These are phyloP conservation scores for Pyronema domesticum DNA, from an alignment of 495 filamentous ascomycete species.

Conservation along the genomic window DNA sequence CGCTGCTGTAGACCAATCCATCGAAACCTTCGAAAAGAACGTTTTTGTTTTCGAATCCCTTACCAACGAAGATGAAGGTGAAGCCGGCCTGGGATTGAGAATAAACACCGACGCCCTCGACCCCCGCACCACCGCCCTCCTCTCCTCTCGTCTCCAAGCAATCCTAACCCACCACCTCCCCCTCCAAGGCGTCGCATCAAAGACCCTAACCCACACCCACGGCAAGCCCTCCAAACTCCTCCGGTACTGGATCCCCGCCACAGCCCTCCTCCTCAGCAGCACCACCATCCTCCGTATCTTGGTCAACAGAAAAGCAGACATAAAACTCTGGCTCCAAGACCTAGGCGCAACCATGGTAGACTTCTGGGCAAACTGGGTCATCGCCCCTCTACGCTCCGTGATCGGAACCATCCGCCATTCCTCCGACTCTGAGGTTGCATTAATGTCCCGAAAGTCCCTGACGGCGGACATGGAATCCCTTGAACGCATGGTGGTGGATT, in stretches of 20 bases:
- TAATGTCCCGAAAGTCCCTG: slow-evolving; percentile 83
- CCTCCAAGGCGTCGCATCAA: slow-evolving; percentile 36
- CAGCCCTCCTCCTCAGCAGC: slow-evolving; percentile 50
- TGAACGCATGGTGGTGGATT: slow-evolving; percentile 95
- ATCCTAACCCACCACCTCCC: slow-evolving; percentile 46
- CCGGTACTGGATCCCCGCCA: slow-evolving; percentile 72
- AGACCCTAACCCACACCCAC: slow-evolving; percentile 34
- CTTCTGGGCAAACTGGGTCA: slow-evolving; percentile 91
- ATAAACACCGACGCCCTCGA: background rate
- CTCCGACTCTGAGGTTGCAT: slow-evolving; percentile 72
- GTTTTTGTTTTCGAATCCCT: slow-evolving; percentile 37
- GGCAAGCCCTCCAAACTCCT: slow-evolving; percentile 60
- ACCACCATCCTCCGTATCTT: slow-evolving; percentile 64
- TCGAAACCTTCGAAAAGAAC: slow-evolving; percentile 53
- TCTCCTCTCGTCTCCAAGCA: slow-evolving; percentile 48
- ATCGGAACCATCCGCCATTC: slow-evolving; percentile 86
- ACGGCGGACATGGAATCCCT: slow-evolving; percentile 76
- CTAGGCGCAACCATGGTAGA: slow-evolving; percentile 61
- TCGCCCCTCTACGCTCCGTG: slow-evolving; percentile 64
- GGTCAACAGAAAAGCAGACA: slow-evolving; percentile 48
- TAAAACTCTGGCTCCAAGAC: slow-evolving; percentile 57
- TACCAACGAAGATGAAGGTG: slow-evolving; percentile 12
- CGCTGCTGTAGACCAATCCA: slow-evolving; percentile 33
- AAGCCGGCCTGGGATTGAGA: background rate
- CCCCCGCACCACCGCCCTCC: slow-evolving; percentile 29